phyloP scores from a whole-genome alignment of 371 early-diverging fungal species.

The Saksenaea oblongispora region DNA sequence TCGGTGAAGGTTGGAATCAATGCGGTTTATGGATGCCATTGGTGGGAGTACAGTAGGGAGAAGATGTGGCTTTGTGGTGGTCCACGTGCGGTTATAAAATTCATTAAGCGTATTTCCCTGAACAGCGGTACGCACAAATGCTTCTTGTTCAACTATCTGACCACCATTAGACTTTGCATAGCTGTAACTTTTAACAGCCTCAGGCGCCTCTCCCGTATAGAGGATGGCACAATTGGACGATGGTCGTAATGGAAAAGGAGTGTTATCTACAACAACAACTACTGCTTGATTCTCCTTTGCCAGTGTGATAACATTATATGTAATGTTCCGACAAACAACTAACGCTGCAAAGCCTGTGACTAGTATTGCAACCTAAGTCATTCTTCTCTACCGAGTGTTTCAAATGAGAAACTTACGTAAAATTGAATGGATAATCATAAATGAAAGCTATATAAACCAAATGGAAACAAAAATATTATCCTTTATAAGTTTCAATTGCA shows the following conservation, averaged over 20 bases:
- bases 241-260: constrained; percentile 9
- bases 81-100: constrained; percentile 21
- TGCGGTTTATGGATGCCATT: constrained; percentile 20
- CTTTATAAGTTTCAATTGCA: too few relatives aligned
- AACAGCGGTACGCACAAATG: constrained; percentile 13
- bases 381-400: too few relatives aligned
- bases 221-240: constrained; percentile 9
- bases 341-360: too few relatives aligned
- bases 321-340: constrained; percentile 5
- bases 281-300: not conserved
- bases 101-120: constrained; percentile 17
- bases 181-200: constrained; percentile 7
- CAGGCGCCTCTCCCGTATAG: constrained; percentile 18
- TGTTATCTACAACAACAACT: constrained; percentile 20
- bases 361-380: too few relatives aligned
- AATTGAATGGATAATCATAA: too few relatives aligned
- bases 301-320: constrained; percentile 17
- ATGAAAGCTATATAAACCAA: too few relatives aligned
- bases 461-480: too few relatives aligned
- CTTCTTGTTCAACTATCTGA: constrained; percentile 3
- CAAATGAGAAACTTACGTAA: too few relatives aligned
- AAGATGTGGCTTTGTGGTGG: not conserved
- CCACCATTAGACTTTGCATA: constrained; percentile 6
- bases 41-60: constrained; percentile 13
- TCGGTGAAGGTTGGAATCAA: constrained; percentile 17